Evolutionary conservation across 108 stramenopile genomes (phyloP).

Genomic region (Cyclotella cryptica): DNA sequence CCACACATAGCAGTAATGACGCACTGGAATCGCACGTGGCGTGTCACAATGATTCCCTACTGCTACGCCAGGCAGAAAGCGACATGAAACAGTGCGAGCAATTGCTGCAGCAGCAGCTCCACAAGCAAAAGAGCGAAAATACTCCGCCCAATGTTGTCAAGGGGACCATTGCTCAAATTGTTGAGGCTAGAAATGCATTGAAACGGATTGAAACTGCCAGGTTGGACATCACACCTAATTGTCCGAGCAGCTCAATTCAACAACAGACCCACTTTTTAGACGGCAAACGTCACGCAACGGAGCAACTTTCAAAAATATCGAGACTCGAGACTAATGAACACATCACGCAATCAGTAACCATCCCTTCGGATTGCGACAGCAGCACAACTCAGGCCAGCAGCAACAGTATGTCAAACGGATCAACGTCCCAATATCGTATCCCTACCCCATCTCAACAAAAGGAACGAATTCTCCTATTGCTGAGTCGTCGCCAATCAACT

Average conservation of each 20-base stretch:
- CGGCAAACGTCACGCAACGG: not conserved
- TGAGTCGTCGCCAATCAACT: conserved; percentile 6
- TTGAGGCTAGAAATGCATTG: conserved; percentile 9
- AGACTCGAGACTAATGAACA: too few relatives aligned
- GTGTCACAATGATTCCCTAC: not conserved
- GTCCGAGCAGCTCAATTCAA: too few relatives aligned
- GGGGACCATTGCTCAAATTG: conserved; percentile 5
- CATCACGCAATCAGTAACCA: too few relatives aligned
- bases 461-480: conserved; percentile 15
- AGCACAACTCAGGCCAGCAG: too few relatives aligned
- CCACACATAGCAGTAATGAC: too few relatives aligned
- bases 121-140: not conserved
- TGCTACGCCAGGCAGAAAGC: conserved; percentile 1
- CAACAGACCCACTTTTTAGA: too few relatives aligned
- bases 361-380: too few relatives aligned
- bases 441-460: conserved; percentile 17
- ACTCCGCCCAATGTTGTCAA: not conserved
- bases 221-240: too few relatives aligned
- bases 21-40: not conserved
- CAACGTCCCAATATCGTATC: not conserved
- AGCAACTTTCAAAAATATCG: not conserved
- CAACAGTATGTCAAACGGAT: too few relatives aligned
- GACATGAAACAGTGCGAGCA: conserved; percentile 13
- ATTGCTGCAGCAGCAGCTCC: conserved; percentile 7
- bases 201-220: conserved; percentile 6